Conservation (phyloP, 495 filamentous ascomycete species). For the Tuber aestivum region DNA sequence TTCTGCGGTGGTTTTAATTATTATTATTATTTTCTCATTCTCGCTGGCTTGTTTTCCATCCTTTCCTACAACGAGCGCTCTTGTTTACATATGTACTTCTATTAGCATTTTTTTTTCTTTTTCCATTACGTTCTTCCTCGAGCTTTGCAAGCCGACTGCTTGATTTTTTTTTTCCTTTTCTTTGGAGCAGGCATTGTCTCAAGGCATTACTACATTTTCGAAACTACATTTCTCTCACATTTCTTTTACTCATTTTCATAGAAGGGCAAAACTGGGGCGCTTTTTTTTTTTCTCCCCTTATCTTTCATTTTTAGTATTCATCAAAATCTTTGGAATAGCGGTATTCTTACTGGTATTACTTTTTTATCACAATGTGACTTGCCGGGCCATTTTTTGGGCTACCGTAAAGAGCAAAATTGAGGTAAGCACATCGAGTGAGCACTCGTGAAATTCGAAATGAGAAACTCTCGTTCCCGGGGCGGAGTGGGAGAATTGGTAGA, state of each 20-base stretch:
- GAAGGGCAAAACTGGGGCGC: constrained; percentile 38
- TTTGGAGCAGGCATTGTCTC: background rate
- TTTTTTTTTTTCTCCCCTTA: background rate
- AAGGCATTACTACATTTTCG: background rate
- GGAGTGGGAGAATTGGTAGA: background rate
- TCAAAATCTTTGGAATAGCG: background rate
- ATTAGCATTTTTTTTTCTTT: constrained; percentile 16
- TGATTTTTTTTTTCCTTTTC: background rate
- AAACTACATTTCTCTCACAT: background rate
- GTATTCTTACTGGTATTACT: background rate
- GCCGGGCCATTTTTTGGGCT: background rate
- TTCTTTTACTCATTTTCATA: constrained; percentile 21
- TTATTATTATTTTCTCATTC: constrained; percentile 14
- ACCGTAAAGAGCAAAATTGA: background rate
- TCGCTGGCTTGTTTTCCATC: constrained; percentile 13
- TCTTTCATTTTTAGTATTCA: background rate
- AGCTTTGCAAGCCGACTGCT: background rate
- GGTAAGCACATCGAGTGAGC: background rate
- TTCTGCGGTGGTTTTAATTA: constrained; percentile 29
- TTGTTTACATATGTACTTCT: constrained; percentile 10
- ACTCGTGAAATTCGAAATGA: background rate
- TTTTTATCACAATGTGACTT: background rate
- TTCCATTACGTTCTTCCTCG: constrained; percentile 12
- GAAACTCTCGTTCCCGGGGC: background rate
- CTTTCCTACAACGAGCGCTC: constrained; percentile 8